Evolutionary conservation across 257 asterid genomes (phyloP), one percentile per base, ranked within the genome.

Genomic region (Lantana camara): DNA sequence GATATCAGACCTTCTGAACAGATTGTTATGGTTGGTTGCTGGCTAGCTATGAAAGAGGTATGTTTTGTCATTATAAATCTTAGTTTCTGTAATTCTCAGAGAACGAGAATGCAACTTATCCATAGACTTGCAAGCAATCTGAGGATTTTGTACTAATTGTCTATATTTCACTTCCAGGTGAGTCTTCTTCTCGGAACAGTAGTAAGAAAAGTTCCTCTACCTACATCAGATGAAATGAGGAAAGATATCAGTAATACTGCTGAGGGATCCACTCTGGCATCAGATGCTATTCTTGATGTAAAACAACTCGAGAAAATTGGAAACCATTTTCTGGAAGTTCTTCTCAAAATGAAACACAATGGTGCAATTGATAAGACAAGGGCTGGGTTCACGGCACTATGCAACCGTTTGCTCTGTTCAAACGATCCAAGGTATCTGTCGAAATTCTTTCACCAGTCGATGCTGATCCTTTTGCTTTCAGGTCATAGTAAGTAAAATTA

Each of bases 1-100:
- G 95, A 82, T 61, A 63, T 20, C 58, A 62, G 82, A 71, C 80
- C 80, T 12, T 77, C 94, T 4, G 96, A 82, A 29, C 99, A 93
- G 79, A 81, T 84, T 57, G 91, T 93, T 57, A 87, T 93, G 99
- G 97, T 93, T 79, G 96, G 99, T 73, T 90, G 97, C 81, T 93
- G 99, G 99, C 97, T 93, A 75, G 97, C 97, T 35, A 93, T 93
- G 99, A 93, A 93, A 83, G 99, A 93, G 97, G 99, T 90, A 75
- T 20, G 9, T 35, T 35, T 54, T 20, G 17, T 47, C 68, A 54
- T 24, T 68, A 57, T 35, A 27, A n/a, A 48, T 51, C 52, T 60
- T 40, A 46, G 10, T 3, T 56, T 54, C 29, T 73, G 45, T 67
- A 66, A 40, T 51, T 50, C 17, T 63, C 35, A 44, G 64, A 64